These are phyloP conservation scores for Aureobasidium uvarum DNA, from an alignment of 2,329 filamentous ascomycete species.

Conservation along the genomic window DNA sequence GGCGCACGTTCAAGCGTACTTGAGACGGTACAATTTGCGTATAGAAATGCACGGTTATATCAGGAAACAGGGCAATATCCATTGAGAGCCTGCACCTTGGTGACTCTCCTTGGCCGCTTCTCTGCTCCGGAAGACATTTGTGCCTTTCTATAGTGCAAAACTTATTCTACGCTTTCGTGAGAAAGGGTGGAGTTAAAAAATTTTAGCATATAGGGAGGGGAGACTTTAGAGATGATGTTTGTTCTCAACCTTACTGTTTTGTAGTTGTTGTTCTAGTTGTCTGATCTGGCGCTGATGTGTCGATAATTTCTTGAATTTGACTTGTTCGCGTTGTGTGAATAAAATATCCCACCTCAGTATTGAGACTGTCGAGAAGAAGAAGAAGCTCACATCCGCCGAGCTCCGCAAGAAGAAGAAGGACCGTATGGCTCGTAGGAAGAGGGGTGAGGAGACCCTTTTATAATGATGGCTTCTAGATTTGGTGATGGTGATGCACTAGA, in stretches of 20 bases:
- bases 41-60: too few relatives aligned
- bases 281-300: neutral
- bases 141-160: too few relatives aligned
- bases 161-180: too few relatives aligned
- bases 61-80: too few relatives aligned
- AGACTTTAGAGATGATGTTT: neutral
- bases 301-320: too few relatives aligned
- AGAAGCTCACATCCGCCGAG: constrained; percentile 80
- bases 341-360: constrained; percentile 40
- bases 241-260: neutral
- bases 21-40: too few relatives aligned
- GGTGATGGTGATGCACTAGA: neutral
- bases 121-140: too few relatives aligned
- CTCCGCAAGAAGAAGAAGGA: constrained; percentile 95
- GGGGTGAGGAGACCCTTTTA: constrained; percentile 72
- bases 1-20: neutral
- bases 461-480: constrained; percentile 29
- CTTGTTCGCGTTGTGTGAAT: neutral
- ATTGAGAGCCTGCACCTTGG: too few relatives aligned
- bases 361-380: constrained; percentile 81
- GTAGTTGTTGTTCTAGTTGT: neutral
- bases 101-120: too few relatives aligned
- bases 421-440: constrained; percentile 76
- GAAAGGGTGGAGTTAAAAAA: too few relatives aligned
- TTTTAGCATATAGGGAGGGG: too few relatives aligned